A percentile compares a stretch with the other conserved stretches of the same genome.
These are phyloP conservation scores for Aspergillus cavernicola DNA, from an alignment of 495 filamentous ascomycete species.

Conservation along the genomic window DNA sequence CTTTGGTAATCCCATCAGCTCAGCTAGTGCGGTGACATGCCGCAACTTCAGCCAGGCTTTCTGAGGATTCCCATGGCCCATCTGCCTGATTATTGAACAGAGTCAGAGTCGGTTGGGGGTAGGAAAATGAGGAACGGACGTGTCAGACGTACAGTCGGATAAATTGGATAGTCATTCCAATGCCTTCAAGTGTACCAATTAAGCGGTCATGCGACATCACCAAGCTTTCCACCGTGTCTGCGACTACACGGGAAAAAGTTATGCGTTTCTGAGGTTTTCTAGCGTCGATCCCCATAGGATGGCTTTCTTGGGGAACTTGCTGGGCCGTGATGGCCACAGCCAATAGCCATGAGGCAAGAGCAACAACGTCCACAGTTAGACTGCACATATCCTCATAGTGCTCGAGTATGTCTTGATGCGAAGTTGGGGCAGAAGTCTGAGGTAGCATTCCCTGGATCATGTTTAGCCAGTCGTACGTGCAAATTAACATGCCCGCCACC, in stretches of 20 bases:
- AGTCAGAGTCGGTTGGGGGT: not conserved
- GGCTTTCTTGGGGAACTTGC: slow-evolving; percentile 15
- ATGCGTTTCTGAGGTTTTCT: slow-evolving; percentile 1
- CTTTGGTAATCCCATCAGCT: slow-evolving; percentile 26
- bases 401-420: slow-evolving; percentile 15
- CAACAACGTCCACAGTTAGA: slow-evolving; percentile 20
- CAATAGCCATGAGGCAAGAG: slow-evolving; percentile 23
- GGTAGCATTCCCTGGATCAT: slow-evolving; percentile 19
- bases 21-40: slow-evolving; percentile 26
- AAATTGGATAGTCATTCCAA: slow-evolving; percentile 21
- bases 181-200: slow-evolving; percentile 17
- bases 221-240: slow-evolving; percentile 20
- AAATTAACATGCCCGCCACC: slow-evolving; percentile 7
- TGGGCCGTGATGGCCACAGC: slow-evolving; percentile 23
- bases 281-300: not conserved
- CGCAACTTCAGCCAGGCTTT: slow-evolving; percentile 26
- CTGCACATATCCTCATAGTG: slow-evolving; percentile 21
- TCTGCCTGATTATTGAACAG: slow-evolving; percentile 11
- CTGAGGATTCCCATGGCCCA: slow-evolving; percentile 25
- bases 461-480: slow-evolving; percentile 22
- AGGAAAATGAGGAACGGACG: slow-evolving; percentile 10
- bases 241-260: slow-evolving; percentile 15
- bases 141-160: too few relatives aligned
- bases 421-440: slow-evolving; percentile 13
- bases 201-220: slow-evolving; percentile 22